Base-by-base conservation (phyloP, 2,329 filamentous ascomycete species). In the Xylariaceae sp. region DNA sequence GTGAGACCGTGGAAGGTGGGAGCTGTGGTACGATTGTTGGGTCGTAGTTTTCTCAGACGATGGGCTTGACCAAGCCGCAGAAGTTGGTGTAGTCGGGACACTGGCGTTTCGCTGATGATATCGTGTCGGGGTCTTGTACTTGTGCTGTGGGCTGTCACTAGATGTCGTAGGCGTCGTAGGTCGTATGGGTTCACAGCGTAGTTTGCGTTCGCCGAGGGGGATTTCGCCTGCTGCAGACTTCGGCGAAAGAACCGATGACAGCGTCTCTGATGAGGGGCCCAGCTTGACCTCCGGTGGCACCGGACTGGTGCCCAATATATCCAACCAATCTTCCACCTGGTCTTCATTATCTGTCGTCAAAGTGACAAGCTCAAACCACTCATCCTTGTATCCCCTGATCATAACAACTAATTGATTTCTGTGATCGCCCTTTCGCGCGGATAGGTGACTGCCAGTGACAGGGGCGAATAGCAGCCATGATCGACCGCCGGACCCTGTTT, bases 391-490 rank as follows among this genome's bases (percentile, higher is more conserved):
- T 31, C 89, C 89, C 44, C 89, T 81, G 41, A 96, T 76, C 90
- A 97, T 96, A 44, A 95, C 69, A 8, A 95, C 76, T 47, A 97
- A 75, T 51, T 94, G 83, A 19, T 80, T 77, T 39, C 77, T 72
- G 29, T 68, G 62, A 29, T 89, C 83, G 11, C 89, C 89, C 45
- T 75, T 81, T 30, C 91, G 82, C 37, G 89, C 88, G 11, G 93
- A 97, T 16, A 95, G 76, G 45, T 79, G 76, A 28, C 75, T 72
- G 49, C 80, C 74, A 15, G 83, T 74, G n/a, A 96, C 74, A 1
- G 93, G 91, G n/a, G 90, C 86, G 56, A 98, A 95, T 0, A 98
- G 74, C 4, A 98, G 76, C 81, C 89, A 97, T 19, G 73, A 70
- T 39, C 81, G 79, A 12, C 85, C 81, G 4, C 77, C 75, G 39